Percentiles rank a stretch among this genome's conserved stretches.
Evolutionary conservation across 2,329 filamentous ascomycete genomes (phyloP).

Genomic region (Pezizomycotina sp.): DNA sequence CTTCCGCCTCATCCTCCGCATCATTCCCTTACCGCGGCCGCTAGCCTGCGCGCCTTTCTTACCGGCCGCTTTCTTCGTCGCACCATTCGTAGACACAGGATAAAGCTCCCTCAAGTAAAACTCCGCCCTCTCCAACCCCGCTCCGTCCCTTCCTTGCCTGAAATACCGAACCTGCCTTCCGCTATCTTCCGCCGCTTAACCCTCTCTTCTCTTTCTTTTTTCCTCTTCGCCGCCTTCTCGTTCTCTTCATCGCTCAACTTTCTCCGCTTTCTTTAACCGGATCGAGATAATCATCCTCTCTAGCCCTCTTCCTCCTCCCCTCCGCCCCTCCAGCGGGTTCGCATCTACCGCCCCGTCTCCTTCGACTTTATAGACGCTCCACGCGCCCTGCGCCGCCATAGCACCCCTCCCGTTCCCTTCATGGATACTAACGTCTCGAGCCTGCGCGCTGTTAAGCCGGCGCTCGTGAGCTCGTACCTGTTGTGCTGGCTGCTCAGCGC

Average conservation of each 20-base stretch:
- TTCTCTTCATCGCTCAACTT: conserved; percentile 30
- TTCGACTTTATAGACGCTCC: conserved; percentile 60
- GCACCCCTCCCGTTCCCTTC: conserved; percentile 50
- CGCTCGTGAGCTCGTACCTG: conserved; percentile 51
- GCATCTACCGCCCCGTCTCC: conserved; percentile 32
- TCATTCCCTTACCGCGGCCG: conserved; percentile 18
- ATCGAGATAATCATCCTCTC: no score
- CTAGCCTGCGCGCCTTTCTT: conserved; percentile 20
- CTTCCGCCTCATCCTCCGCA: conserved; percentile 26
- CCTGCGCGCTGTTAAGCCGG: conserved; percentile 53
- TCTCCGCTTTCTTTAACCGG: conserved; percentile 32
- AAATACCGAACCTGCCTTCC: conserved; percentile 52
- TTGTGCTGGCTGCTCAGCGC: conserved; percentile 60
- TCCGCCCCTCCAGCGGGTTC: conserved; percentile 34
- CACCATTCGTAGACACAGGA: conserved; percentile 29
- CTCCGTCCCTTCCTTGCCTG: conserved; percentile 40
- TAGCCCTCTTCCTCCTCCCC: conserved; percentile 8
- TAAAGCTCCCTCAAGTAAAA: conserved; percentile 44
- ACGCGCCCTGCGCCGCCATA: conserved; percentile 59
- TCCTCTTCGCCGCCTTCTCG: conserved; percentile 20
- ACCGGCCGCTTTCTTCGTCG: conserved; percentile 24
- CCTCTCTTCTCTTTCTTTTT: conserved; percentile 15
- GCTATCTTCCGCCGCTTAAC: conserved; percentile 48
- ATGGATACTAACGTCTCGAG: conserved; percentile 52
- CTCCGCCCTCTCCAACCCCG: conserved; percentile 46